These are phyloP conservation scores for Schoenoplectus tabernaemontani DNA, from an alignment of 202 grass and related monocot species.

Conservation along the genomic window DNA sequence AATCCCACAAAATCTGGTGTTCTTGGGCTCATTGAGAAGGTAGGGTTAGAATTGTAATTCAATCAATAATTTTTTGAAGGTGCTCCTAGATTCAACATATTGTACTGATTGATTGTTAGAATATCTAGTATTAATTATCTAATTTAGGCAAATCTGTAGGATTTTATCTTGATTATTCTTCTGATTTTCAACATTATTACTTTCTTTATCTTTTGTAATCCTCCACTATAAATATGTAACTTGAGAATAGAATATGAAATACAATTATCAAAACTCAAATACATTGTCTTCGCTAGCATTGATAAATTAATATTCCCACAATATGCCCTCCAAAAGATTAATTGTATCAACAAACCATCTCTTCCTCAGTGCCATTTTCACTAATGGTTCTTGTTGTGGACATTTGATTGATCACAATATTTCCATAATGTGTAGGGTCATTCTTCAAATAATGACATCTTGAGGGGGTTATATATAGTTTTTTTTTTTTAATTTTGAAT, in stretches of 20 bases:
- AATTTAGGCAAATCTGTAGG: too few species aligned
- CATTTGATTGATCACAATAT: neutral
- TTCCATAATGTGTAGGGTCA: neutral
- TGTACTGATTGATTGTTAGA: too few species aligned
- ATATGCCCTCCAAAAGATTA: neutral
- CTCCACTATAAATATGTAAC: too few species aligned
- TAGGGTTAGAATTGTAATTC: conserved; percentile 1
- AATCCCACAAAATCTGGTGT: conserved; percentile 68
- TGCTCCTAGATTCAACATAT: too few species aligned
- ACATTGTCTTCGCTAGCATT: too few species aligned
- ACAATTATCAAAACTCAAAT: too few species aligned
- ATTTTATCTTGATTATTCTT: too few species aligned
- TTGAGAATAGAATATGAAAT: too few species aligned
- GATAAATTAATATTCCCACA: neutral
- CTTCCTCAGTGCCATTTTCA: neutral
- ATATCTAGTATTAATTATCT: too few species aligned
- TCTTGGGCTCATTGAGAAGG: conserved; percentile 94
- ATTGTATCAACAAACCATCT: neutral
- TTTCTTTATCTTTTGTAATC: too few species aligned
- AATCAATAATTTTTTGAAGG: neutral
- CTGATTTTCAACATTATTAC: too few species aligned
- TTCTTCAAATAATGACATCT: neutral
- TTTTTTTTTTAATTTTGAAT: neutral
- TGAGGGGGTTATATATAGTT: neutral
- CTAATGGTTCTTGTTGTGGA: neutral